A percentile compares a stretch with the other conserved stretches of the same genome.
phyloP scores from a whole-genome alignment of 106 monocot species.

The Agapanthus africanus region DNA sequence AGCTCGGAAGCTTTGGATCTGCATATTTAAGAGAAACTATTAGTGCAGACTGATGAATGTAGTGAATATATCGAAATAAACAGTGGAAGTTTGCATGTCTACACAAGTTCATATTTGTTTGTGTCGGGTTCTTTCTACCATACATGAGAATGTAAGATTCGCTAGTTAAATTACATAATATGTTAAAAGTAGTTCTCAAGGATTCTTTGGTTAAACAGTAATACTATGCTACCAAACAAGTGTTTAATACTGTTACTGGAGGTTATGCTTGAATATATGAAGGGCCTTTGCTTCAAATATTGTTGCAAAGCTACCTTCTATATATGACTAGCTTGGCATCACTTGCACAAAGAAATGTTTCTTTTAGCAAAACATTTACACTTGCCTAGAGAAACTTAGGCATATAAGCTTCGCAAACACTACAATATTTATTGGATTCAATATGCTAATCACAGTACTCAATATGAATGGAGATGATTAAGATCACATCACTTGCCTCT shows the following conservation, averaged over 20 bases:
- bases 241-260: background rate
- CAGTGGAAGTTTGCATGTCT: too few species aligned
- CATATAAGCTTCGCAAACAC: background rate
- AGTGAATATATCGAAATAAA: too few species aligned
- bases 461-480: background rate
- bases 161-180: background rate
- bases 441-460: background rate
- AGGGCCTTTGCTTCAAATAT: background rate
- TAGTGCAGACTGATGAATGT: too few species aligned
- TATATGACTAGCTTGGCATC: background rate
- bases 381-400: background rate
- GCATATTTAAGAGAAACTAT: slow-evolving; percentile 5
- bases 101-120: too few species aligned
- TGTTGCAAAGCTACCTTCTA: background rate
- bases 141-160: background rate
- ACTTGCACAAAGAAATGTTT: background rate
- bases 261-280: background rate
- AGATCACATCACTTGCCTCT: slow-evolving; percentile 51
- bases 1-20: slow-evolving; percentile 61
- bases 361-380: background rate
- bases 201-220: background rate
- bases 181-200: background rate
- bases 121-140: too few species aligned
- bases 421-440: background rate
- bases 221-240: background rate